Base-by-base conservation (phyloP, 345 rosid genomes). In the Combretum micranthum region DNA sequence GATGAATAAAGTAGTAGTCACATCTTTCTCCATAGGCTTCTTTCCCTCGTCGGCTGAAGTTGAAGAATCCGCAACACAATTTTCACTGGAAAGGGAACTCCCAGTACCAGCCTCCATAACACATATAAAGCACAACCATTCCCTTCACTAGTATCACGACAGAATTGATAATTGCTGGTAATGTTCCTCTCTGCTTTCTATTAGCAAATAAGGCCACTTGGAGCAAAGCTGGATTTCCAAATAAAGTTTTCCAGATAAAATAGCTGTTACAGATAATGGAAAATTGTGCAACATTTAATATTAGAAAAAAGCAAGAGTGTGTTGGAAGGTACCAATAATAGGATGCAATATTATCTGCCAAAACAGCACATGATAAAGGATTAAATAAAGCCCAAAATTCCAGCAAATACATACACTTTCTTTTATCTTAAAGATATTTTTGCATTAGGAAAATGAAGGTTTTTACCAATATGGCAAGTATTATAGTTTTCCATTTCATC, bases 51-150 rank as follows among this genome's bases (percentile, higher is more conserved):
- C 63, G 17, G 63, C 64, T 45, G 80, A 62, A 46, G 60, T 59
- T 26, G 73, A 65, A 60, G 60, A 63, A 54, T 68, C 77, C n/a
- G 57, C 39, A 8, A 61, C 22, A 44, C 60, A 71, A 46, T 66
- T 76, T 65, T 72, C 79, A 68, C 66, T 69, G 47, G 65, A 59
- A 49, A 4, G 64, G 62, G 79, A 80, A 65, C 63, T 63, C 66
- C 64, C 66, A 61, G 65, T 20, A 55, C 55, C 51, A 42, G 58
- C 58, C 53, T 77, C 76, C 74, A 70, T 76, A 47, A 39, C 44
- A 61, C 65, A 50, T 44, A 32, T 56, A 64, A 63, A 48, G 57
- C 61, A 61, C n/a, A 72, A 69, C 64, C 79, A 80, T 68, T 58
- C 64, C 85, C 62, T 69, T 58, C 37, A 12, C 23, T 58, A 49